These are phyloP conservation scores for Dacryopinax spathularia DNA, from an alignment of 768 basidiomycete species.

Conservation along the genomic window DNA sequence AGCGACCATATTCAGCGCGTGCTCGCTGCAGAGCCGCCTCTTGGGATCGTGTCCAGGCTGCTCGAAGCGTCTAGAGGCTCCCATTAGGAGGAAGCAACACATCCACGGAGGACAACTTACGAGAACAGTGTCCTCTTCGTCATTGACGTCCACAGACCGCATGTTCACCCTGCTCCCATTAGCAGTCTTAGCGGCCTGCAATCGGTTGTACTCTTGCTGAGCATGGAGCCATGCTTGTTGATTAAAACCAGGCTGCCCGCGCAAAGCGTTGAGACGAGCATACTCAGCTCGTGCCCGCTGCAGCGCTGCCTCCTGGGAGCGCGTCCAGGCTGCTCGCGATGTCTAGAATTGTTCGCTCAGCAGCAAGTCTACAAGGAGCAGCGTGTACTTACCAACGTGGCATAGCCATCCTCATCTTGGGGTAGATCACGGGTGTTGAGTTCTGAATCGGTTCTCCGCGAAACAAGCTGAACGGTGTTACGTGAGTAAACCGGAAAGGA, in stretches of 20 bases:
- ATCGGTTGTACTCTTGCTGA: neutral
- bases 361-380: no score
- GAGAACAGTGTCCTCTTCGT: neutral
- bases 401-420: neutral
- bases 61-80: neutral
- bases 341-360: no score
- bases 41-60: neutral
- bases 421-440: neutral
- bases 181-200: neutral
- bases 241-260: neutral
- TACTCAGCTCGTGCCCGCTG: neutral
- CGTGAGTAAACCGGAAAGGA: no score
- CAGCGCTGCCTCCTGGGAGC: neutral
- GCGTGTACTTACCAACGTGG: neutral
- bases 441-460: no score
- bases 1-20: neutral
- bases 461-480: no score
- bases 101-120: neutral
- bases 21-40: neutral
- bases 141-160: neutral
- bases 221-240: neutral
- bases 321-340: neutral
- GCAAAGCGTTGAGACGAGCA: neutral
- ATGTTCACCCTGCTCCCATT: neutral
- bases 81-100: neutral